Base-by-base conservation (phyloP, 225 moss, liverwort and hornwort species). In the Bryoerythrophyllum caledonicum region DNA sequence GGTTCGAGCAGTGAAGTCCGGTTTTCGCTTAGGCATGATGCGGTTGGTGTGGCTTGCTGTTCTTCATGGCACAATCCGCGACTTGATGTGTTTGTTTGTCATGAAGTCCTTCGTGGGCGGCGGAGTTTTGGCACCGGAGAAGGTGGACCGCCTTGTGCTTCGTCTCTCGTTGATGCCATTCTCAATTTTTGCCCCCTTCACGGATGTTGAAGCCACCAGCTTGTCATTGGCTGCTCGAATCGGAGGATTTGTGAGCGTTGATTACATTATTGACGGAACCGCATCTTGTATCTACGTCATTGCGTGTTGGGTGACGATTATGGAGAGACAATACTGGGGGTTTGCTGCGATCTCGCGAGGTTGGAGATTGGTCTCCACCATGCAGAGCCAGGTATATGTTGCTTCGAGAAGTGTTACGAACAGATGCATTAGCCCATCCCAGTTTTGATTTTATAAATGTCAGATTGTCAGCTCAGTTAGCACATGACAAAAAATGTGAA, bases 291-390 rank as follows among this genome's bases (percentile, higher is more conserved):
- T 87, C 60, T 87, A 87, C 27, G 74, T 82, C 30, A 82, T 87
- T 77, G 87, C 87, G 20, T 87, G 87, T 75, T 87, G 87, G 87
- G 85, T 82, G 68, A 87, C 87, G 41, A 87, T 87, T 59, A 85
- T 87, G 85, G 85, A 87, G 68, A 80, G 85, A 48, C 76, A 78
- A 43, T 82, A 85, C 62, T 85, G 87, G 87, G 87, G 87, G 4
- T 85, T 87, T 74, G 71, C 87, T 76, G 84, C 87, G 21, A 77
- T 87, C n/a, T 79, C 84, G 8, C 85, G 87, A 37, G 87, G 79
- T 21, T 87, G 82, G 84, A 84, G 74, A 25, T 75, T 85, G 75
- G 60, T 87, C 37, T 82, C 82, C 46, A 59, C 77, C 58, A 78
- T 87, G 82, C 82, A 85, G 61, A 67, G 65, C 60, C 75, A 87